Conservation (phyloP, 257 asterid genomes). For the Orobanche coerulescens region DNA sequence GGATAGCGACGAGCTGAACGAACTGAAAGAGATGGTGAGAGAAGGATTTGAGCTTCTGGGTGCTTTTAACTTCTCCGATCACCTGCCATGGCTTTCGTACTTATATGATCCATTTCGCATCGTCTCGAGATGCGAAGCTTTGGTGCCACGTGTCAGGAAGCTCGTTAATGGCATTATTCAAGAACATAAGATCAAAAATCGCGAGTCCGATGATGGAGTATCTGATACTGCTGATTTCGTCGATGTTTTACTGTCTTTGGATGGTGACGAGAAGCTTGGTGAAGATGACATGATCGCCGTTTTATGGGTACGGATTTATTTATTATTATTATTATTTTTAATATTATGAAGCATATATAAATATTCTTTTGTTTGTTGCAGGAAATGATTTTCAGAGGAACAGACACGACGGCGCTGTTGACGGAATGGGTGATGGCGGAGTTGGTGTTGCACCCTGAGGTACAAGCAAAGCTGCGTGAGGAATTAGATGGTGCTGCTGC, state of each 20-base stretch:
- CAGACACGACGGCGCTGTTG: conserved; percentile 48
- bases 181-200: conserved; percentile 22
- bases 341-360: background rate
- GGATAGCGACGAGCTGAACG: conserved; percentile 25
- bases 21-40: conserved; percentile 37
- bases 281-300: conserved; percentile 80
- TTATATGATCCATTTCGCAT: conserved; percentile 38
- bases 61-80: conserved; percentile 56
- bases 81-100: conserved; percentile 44
- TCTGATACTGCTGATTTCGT: conserved; percentile 42
- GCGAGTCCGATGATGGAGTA: too few relatives aligned
- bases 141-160: conserved; percentile 48
- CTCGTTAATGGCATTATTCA: conserved; percentile 38
- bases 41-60: conserved; percentile 67
- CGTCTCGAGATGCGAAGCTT: conserved; percentile 30
- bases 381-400: conserved; percentile 57
- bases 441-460: conserved; percentile 36
- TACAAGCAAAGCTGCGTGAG: conserved; percentile 36
- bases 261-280: conserved; percentile 62
- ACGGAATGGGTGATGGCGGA: conserved; percentile 63
- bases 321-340: background rate
- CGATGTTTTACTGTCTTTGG: conserved; percentile 55
- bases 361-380: background rate
- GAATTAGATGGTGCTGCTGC: conserved; percentile 28
- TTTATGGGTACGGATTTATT: conserved; percentile 47